A percentile compares a stretch with the other conserved stretches of the same genome.
Evolutionary conservation across 192 early-diverging fungal genomes (phyloP).

Genomic region (Podochytrium sp.): DNA sequence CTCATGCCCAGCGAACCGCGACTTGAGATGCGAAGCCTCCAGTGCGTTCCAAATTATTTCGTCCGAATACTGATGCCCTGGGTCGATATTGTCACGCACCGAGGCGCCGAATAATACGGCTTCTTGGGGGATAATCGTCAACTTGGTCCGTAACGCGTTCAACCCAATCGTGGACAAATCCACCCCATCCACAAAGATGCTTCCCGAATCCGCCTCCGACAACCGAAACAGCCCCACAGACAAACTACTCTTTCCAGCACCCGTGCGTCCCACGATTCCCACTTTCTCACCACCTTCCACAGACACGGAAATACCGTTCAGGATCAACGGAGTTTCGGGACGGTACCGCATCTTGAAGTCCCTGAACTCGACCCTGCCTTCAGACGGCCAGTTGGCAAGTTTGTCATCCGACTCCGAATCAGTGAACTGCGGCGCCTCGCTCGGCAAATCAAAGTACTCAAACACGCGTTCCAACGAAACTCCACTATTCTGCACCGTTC

Average conservation of each 20-base stretch:
- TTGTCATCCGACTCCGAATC: background rate
- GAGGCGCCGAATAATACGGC: conserved; percentile 62
- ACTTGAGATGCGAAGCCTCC: conserved; percentile 62
- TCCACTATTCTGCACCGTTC: conserved; percentile 48
- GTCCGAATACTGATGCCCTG: conserved; percentile 45
- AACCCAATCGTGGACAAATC: conserved; percentile 75
- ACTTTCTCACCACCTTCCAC: conserved; percentile 50
- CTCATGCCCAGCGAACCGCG: conserved; percentile 55
- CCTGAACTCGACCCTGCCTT: conserved; percentile 70
- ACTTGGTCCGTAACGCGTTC: conserved; percentile 74
- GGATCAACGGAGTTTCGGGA: conserved; percentile 65
- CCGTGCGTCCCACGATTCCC: conserved; percentile 71
- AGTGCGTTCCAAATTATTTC: conserved; percentile 72
- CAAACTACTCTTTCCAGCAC: conserved; percentile 82
- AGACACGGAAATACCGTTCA: conserved; percentile 49
- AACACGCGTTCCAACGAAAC: conserved; percentile 41
- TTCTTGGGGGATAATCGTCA: conserved; percentile 94
- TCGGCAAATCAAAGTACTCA: conserved; percentile 39
- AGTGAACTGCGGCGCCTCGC: conserved; percentile 31
- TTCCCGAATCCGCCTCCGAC: conserved; percentile 66
- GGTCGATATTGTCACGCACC: conserved; percentile 74
- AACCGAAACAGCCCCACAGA: conserved; percentile 79
- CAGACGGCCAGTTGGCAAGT: conserved; percentile 55
- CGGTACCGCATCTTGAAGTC: conserved; percentile 78
- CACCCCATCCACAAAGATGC: conserved; percentile 74